Percentiles rank a stretch among this genome's conserved stretches.
Conservation (phyloP, 257 asterid species). For the Salvia rosmarinus region DNA sequence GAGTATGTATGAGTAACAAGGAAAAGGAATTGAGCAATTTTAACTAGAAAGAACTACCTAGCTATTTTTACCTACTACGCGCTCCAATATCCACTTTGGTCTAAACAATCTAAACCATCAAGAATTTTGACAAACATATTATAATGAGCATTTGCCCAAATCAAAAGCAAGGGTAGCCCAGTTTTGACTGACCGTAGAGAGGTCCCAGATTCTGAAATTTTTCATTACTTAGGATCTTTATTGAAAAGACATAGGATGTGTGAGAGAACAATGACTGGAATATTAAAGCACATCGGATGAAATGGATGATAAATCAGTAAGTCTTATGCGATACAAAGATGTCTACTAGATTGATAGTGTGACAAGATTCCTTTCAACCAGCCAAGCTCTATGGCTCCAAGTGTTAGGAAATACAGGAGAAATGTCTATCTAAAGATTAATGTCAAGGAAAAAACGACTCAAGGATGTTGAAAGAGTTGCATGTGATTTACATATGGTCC, state of each 20-base stretch:
- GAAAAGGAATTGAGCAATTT: not conserved
- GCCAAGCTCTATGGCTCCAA: not conserved
- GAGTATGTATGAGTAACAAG: conserved; percentile 8
- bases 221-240: not conserved
- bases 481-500: not conserved
- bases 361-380: not conserved
- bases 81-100: conserved; percentile 19
- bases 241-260: not conserved
- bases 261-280: not conserved
- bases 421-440: not conserved
- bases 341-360: not conserved
- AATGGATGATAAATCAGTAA: not conserved
- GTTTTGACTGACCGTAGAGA: not conserved
- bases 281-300: not conserved
- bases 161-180: not conserved
- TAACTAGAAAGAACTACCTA: not conserved
- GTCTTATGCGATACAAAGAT: not conserved
- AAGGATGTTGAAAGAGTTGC: not conserved
- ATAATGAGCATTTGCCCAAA: not conserved
- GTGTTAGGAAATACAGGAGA: not conserved
- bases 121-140: not conserved
- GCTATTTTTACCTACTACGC: conserved; percentile 2
- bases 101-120: not conserved
- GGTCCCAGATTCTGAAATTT: not conserved
- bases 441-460: not conserved